phyloP scores from a whole-genome alignment of 2,329 filamentous ascomycete genomes.

The Sphaceloma murrayae region DNA sequence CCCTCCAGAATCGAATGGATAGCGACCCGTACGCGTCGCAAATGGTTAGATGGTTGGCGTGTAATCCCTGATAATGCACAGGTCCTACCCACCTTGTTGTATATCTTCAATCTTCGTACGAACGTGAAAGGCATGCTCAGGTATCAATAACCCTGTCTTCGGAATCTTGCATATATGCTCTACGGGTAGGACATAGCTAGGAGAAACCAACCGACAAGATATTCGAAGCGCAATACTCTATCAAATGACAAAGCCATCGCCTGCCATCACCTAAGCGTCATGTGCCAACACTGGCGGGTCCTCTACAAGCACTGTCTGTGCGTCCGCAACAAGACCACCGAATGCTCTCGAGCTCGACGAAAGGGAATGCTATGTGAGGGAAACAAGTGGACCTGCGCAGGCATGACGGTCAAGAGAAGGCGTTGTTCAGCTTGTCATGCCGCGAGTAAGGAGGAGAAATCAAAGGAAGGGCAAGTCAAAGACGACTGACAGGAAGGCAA shows the following conservation, averaged over 20 bases:
- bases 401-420: neutral
- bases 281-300: slow-evolving; percentile 3
- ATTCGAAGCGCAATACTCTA: neutral
- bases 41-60: no score
- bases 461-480: neutral
- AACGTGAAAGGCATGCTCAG: no score
- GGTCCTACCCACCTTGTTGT: no score
- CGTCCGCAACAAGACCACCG: neutral
- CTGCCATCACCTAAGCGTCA: neutral
- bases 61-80: no score
- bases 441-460: slow-evolving; percentile 1
- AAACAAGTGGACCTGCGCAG: neutral
- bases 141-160: no score
- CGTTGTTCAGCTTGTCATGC: neutral
- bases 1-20: no score
- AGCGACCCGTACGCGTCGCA: no score
- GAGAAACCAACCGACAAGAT: no score
- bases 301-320: slow-evolving; percentile 6
- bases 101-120: no score
- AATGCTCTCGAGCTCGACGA: neutral
- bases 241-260: neutral
- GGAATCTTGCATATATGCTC: no score
- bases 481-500: neutral
- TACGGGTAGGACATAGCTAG: no score
- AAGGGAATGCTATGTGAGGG: neutral